Evolutionary conservation across 2,329 filamentous ascomycete genomes (phyloP).

Genomic region (Sporothrix schenckii): DNA sequence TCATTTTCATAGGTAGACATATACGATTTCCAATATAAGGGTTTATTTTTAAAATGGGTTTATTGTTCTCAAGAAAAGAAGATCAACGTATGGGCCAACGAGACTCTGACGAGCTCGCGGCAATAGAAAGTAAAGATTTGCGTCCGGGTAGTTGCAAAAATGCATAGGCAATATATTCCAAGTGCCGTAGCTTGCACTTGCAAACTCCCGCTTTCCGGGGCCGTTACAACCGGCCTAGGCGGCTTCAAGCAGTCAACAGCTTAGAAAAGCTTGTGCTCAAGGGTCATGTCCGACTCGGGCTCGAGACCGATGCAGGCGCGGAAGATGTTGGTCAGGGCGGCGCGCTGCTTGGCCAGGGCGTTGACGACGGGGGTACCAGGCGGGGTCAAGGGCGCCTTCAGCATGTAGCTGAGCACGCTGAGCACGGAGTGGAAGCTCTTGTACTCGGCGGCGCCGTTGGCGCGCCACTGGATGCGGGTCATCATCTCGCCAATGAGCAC

Average conservation of each 20-base stretch:
- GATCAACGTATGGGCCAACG: conserved; percentile 7
- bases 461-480: conserved; percentile 95
- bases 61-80: background rate
- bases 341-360: conserved; percentile 91
- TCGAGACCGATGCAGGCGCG: conserved; percentile 94
- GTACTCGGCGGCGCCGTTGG: conserved; percentile 66
- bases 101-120: background rate
- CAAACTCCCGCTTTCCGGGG: too few relatives aligned
- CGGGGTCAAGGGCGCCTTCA: conserved; percentile 91
- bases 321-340: conserved; percentile 96
- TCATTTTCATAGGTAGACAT: background rate
- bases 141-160: too few relatives aligned
- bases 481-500: conserved; percentile 95
- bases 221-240: too few relatives aligned
- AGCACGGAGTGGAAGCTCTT: conserved; percentile 96
- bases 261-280: conserved; percentile 92
- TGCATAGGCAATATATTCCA: background rate
- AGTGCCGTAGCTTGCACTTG: background rate
- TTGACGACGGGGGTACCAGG: conserved; percentile 96
- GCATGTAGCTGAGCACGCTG: conserved; percentile 98
- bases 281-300: conserved; percentile 97
- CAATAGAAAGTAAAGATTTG: conserved; percentile 13
- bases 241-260: too few relatives aligned
- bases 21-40: background rate
- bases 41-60: background rate